Conservation (phyloP, 2,329 filamentous ascomycete species). For the Beauveria asiatica region DNA sequence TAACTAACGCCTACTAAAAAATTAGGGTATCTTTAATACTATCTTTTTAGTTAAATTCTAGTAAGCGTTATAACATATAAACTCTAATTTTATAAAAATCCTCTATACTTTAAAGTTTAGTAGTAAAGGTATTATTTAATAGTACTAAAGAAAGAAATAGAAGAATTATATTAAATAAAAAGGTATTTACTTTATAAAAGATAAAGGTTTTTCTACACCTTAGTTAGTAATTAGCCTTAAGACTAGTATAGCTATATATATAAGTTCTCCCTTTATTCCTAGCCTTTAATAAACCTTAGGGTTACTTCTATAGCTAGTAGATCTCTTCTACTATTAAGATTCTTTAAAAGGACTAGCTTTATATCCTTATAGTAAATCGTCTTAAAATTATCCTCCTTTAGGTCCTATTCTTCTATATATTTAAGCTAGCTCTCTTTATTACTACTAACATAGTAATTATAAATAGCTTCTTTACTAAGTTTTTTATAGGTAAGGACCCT, state of each 20-base stretch:
- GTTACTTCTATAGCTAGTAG: constrained; percentile 3
- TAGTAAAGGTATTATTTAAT: not conserved
- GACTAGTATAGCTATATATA: not conserved
- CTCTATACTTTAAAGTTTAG: not conserved
- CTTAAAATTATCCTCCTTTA: constrained; percentile 3
- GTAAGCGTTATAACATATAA: not conserved
- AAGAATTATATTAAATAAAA: not conserved
- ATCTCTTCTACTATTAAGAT: not conserved
- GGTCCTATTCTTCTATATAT: not conserved
- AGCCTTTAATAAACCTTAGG: not conserved
- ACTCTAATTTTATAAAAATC: not conserved
- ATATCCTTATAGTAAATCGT: not conserved
- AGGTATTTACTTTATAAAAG: not conserved
- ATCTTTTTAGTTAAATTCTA: not conserved
- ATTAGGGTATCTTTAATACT: not conserved
- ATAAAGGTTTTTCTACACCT: constrained; percentile 1
- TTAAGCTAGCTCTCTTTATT: not conserved
- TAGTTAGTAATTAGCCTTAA: not conserved
- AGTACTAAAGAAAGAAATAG: not conserved
- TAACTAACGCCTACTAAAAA: not conserved
- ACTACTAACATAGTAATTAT: not conserved
- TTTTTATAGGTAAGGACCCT: not conserved
- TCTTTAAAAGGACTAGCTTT: not conserved
- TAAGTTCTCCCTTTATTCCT: not conserved
- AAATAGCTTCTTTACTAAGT: not conserved